A percentile compares a stretch with the other conserved stretches of the same genome.
These are phyloP conservation scores for Agaricus subrufescens DNA, from an alignment of 768 basidiomycete species.

Conservation along the genomic window DNA sequence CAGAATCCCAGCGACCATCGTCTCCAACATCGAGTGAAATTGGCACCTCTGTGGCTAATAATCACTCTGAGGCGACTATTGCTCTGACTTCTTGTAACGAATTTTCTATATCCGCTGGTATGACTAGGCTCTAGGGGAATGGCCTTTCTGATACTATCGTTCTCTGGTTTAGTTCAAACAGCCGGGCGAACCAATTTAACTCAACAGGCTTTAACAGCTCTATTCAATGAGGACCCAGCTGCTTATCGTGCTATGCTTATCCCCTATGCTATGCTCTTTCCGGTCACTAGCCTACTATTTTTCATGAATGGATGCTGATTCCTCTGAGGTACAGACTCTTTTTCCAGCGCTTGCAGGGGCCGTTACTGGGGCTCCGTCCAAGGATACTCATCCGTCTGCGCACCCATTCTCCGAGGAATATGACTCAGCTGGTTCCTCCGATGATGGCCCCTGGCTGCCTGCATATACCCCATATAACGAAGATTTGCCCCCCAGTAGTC, in stretches of 20 bases:
- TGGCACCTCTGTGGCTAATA: background rate
- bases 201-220: background rate
- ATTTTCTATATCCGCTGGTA: background rate
- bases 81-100: background rate
- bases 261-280: conserved; percentile 3
- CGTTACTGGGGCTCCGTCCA: background rate
- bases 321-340: background rate
- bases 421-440: background rate
- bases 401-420: background rate
- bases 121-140: background rate
- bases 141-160: background rate
- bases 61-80: background rate
- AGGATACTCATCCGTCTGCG: background rate
- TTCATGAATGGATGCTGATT: background rate
- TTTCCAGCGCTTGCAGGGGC: background rate
- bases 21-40: background rate
- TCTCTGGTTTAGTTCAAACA: background rate
- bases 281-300: conserved; percentile 6
- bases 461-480: background rate
- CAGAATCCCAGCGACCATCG: background rate
- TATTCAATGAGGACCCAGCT: background rate
- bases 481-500: background rate
- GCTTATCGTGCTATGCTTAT: background rate
- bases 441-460: background rate
- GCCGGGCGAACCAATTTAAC: background rate